phyloP scores from a whole-genome alignment of 1,284 basidiomycete species.

The Takashimella koratensis region DNA sequence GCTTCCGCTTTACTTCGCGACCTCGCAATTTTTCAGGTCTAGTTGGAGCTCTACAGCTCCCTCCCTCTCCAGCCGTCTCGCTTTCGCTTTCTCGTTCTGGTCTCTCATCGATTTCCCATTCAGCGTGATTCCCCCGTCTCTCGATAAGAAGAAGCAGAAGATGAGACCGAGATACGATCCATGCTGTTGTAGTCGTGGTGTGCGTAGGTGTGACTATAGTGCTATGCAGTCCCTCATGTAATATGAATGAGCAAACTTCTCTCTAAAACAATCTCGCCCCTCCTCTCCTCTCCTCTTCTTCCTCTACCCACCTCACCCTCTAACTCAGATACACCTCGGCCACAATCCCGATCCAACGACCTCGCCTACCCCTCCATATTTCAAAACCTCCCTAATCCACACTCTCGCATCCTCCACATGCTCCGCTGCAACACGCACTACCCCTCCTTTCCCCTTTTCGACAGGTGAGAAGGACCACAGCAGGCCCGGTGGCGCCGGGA shows the following conservation, averaged over 20 bases:
- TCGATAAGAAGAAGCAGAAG: too few relatives aligned
- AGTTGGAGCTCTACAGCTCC: too few relatives aligned
- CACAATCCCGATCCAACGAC: conserved; percentile 47
- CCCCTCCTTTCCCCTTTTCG: conserved; percentile 27
- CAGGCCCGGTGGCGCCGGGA: conserved; percentile 26
- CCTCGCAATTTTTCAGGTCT: too few relatives aligned
- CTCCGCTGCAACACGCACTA: conserved; percentile 41
- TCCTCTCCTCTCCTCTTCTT: too few relatives aligned
- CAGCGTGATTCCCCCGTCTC: too few relatives aligned
- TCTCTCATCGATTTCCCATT: background rate
- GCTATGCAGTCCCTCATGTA: too few relatives aligned
- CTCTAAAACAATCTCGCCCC: too few relatives aligned
- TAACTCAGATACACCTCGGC: conserved; percentile 31
- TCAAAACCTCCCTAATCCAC: conserved; percentile 41
- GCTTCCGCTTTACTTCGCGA: too few relatives aligned
- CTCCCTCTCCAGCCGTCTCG: background rate
- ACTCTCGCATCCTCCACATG: conserved; percentile 42
- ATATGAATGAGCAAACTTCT: too few relatives aligned
- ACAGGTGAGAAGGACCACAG: conserved; percentile 43
- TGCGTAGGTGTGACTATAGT: too few relatives aligned
- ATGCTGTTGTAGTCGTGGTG: background rate
- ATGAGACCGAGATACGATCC: background rate
- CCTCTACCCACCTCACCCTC: too few relatives aligned
- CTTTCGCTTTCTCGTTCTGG: background rate
- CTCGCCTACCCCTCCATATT: conserved; percentile 29